These are phyloP conservation scores for Terana coerulea DNA, from an alignment of 768 basidiomycete species.

Conservation along the genomic window DNA sequence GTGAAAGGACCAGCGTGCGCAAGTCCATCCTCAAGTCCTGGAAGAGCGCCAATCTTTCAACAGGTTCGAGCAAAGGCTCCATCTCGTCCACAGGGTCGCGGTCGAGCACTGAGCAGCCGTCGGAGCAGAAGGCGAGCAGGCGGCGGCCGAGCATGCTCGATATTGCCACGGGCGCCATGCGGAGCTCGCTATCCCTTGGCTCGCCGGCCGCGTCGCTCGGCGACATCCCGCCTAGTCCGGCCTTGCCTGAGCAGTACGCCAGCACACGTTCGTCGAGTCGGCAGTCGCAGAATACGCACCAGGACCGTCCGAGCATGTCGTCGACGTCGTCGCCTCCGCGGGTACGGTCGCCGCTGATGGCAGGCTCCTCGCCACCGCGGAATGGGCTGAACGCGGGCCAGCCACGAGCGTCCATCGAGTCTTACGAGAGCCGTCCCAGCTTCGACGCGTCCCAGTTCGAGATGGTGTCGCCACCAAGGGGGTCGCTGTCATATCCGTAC, in stretches of 20 bases:
- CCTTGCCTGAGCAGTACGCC: conserved; percentile 41
- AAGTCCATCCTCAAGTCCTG: conserved; percentile 73
- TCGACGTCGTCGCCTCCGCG: conserved; percentile 18
- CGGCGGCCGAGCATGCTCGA: conserved; percentile 47
- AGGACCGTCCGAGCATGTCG: conserved; percentile 20
- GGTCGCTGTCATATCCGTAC: conserved; percentile 55
- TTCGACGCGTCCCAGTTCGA: conserved; percentile 68
- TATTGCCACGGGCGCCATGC: conserved; percentile 30
- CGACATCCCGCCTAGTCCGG: conserved; percentile 63
- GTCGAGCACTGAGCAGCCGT: conserved; percentile 32
- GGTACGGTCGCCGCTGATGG: conserved; percentile 12
- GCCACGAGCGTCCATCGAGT: conserved; percentile 37
- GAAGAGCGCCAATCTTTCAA: conserved; percentile 38
- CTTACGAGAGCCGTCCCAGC: conserved; percentile 43
- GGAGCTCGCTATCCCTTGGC: conserved; percentile 22
- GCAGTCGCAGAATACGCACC: conserved; percentile 16
- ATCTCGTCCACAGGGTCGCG: conserved; percentile 23
- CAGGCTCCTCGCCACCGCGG: conserved; percentile 22
- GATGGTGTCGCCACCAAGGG: conserved; percentile 49
- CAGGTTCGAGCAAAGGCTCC: conserved; percentile 16
- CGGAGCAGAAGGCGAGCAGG: conserved; percentile 33
- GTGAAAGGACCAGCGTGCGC: conserved; percentile 43
- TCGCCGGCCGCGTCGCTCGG: conserved; percentile 30
- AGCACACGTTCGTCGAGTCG: conserved; percentile 19
- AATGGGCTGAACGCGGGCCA: conserved; percentile 26